Base-by-base conservation (phyloP, 1,139 yeast species). In the Fermentozyma sake region DNA sequence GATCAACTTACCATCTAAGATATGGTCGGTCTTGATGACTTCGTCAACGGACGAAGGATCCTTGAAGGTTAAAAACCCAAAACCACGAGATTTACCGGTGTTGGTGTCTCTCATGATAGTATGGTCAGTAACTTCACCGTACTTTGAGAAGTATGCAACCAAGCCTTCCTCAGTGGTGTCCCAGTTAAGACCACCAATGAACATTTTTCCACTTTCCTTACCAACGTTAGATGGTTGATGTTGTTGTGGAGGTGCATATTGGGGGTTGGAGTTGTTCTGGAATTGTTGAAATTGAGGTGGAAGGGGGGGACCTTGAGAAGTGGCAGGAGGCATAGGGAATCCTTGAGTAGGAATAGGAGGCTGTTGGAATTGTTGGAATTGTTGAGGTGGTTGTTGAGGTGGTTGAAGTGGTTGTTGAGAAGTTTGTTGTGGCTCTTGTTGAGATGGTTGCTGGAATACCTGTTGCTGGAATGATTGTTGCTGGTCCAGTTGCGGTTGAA, bases 171-270 rank as follows among this genome's bases (percentile, higher is more conserved):
- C 98, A 6, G 94, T 81, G 16, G 99, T 91, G 50, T 91, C 98
- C 98, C 98, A 91, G 49, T 91, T 93, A 44, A 91, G 76, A 29
- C 99, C 99, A 41, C 99, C 99, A 54, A 91, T 79, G 52, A 91
- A 91, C 96, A 93, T 87, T 52, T 91, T 91, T 32, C 96, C 95
- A 37, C 74, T 72, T 27, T 62, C 72, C 31, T 50, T 57, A 8
- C 72, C 72, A 38, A 65, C 44, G 31, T 51, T 58, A 8, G 72
- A 63, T 10, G 65, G 65, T 12, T 32, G 56, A 49, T 29, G 53
- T 38, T 25, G 30, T 19, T 22, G 32, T 10, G 28, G 28, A 8
- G 27, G 24, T 6, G 26, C 30, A 11, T 17, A 22, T 11, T 18
- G 29, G 5, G 22, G 27, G 8, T 14, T 6, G 26, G 17, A 11